phyloP scores from a whole-genome alignment of 441 rosid genomes.

The Lagerstroemia fauriei region DNA sequence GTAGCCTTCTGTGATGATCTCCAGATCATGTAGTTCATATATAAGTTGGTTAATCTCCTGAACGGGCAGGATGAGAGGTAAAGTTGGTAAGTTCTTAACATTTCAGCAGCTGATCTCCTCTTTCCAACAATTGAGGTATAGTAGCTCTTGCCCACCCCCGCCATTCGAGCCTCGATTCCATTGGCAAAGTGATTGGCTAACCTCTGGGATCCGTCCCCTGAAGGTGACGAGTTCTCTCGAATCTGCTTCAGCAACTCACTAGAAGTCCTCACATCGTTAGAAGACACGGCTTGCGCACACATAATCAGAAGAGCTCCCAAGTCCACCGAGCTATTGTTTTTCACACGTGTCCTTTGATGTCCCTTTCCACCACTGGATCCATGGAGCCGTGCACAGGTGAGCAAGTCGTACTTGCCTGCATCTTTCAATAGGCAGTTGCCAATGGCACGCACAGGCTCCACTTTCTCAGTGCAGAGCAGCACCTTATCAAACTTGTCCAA shows the following conservation, averaged over 20 bases:
- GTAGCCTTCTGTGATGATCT: constrained; percentile 49
- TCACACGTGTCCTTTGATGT: background rate
- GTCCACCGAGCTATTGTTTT: constrained; percentile 39
- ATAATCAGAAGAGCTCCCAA: constrained; percentile 48
- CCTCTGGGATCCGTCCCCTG: constrained; percentile 80
- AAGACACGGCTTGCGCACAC: constrained; percentile 59
- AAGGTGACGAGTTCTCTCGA: constrained; percentile 64
- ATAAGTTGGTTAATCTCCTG: constrained; percentile 39
- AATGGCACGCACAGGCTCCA: constrained; percentile 22
- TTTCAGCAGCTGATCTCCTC: constrained; percentile 53
- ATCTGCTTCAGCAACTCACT: constrained; percentile 59
- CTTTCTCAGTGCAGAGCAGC: constrained; percentile 41
- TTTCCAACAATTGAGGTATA: constrained; percentile 48
- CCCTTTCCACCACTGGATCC: constrained; percentile 40
- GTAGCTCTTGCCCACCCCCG: constrained; percentile 59
- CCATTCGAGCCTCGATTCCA: constrained; percentile 77
- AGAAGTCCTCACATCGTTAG: constrained; percentile 58
- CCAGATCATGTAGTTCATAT: constrained; percentile 49
- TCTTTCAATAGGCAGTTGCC: constrained; percentile 15
- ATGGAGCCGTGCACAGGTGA: constrained; percentile 25
- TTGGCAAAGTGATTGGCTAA: constrained; percentile 73
- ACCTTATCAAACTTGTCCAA: constrained; percentile 63
- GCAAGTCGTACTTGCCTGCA: constrained; percentile 14
- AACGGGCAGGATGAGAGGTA: constrained; percentile 48
- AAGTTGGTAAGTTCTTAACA: constrained; percentile 68